Evolutionary conservation across 352 stramenopile species (phyloP).

Genomic region (Phytophthora macrochlamydospora): DNA sequence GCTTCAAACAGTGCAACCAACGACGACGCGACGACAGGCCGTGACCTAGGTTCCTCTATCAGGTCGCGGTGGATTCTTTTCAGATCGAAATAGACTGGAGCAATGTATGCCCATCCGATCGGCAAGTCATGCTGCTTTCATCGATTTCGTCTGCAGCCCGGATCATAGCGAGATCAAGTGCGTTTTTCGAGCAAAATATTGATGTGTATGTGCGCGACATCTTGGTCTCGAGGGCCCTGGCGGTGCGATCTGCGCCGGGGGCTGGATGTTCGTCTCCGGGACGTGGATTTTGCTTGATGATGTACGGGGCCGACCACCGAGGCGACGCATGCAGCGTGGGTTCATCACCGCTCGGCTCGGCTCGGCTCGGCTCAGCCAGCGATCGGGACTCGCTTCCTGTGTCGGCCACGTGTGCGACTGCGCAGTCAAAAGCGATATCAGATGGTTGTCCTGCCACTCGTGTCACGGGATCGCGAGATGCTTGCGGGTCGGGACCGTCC

Average conservation of each 20-base stretch:
- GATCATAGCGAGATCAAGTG: background rate
- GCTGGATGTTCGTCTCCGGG: background rate
- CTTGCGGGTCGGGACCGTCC: background rate
- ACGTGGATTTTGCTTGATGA: background rate
- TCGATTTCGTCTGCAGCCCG: background rate
- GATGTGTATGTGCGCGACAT: background rate
- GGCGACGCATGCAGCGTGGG: background rate
- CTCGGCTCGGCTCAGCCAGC: background rate
- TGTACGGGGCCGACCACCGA: background rate
- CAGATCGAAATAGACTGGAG: slow-evolving; percentile 7
- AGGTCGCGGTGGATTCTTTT: slow-evolving; percentile 35
- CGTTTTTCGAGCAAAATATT: background rate
- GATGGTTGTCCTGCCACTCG: background rate
- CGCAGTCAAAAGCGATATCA: background rate
- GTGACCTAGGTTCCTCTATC: slow-evolving; percentile 26
- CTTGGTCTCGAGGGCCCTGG: background rate
- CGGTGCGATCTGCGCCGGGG: too few relatives aligned
- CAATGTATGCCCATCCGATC: too few relatives aligned
- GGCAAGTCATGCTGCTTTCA: background rate
- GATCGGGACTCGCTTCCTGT: background rate
- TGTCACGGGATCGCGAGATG: background rate
- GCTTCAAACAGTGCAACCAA: slow-evolving; percentile 25
- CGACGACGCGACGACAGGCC: slow-evolving; percentile 24
- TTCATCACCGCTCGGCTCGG: background rate
- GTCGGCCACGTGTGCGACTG: background rate